Evolutionary conservation across 352 stramenopile species (phyloP).

Genomic region (Pythium insidiosum): DNA sequence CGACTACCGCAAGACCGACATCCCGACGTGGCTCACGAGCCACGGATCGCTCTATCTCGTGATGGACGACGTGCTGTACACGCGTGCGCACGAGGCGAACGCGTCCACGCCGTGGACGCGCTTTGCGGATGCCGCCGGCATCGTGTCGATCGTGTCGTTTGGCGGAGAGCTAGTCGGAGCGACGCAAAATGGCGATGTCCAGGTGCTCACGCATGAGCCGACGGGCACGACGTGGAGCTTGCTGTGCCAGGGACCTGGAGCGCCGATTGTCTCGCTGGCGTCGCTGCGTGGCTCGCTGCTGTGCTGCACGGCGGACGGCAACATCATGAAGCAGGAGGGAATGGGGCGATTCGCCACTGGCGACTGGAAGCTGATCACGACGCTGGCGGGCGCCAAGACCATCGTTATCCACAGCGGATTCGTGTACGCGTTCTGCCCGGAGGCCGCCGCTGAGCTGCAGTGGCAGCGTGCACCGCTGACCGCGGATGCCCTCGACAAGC

Average conservation of each 20-base stretch:
- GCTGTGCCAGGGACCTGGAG: conserved; percentile 34
- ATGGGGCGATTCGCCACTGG: conserved; percentile 50
- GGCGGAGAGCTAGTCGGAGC: conserved; percentile 57
- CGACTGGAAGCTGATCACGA: conserved; percentile 45
- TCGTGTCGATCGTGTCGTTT: conserved; percentile 69
- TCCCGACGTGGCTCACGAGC: conserved; percentile 70
- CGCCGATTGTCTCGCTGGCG: conserved; percentile 44
- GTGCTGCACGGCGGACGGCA: conserved; percentile 46
- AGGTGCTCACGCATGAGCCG: conserved; percentile 33
- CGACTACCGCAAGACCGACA: conserved; percentile 20
- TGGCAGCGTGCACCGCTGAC: conserved; percentile 54
- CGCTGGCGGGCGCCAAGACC: conserved; percentile 24
- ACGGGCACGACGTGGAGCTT: conserved; percentile 35
- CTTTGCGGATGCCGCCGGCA: conserved; percentile 27
- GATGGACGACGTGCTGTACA: conserved; percentile 42
- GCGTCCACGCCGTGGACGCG: conserved; percentile 27
- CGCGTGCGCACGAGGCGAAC: conserved; percentile 47
- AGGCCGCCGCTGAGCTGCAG: not conserved
- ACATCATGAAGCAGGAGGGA: conserved; percentile 62
- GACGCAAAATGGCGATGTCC: conserved; percentile 43
- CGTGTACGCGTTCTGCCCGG: conserved; percentile 42
- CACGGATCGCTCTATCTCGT: conserved; percentile 70
- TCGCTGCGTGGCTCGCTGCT: conserved; percentile 59
- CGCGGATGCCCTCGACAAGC: conserved; percentile 31
- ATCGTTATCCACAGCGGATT: conserved; percentile 73